A percentile compares a stretch with the other conserved stretches of the same genome.
These are phyloP conservation scores for Rhizopus sp. DNA, from an alignment of 371 early-diverging fungal genomes.

Conservation along the genomic window DNA sequence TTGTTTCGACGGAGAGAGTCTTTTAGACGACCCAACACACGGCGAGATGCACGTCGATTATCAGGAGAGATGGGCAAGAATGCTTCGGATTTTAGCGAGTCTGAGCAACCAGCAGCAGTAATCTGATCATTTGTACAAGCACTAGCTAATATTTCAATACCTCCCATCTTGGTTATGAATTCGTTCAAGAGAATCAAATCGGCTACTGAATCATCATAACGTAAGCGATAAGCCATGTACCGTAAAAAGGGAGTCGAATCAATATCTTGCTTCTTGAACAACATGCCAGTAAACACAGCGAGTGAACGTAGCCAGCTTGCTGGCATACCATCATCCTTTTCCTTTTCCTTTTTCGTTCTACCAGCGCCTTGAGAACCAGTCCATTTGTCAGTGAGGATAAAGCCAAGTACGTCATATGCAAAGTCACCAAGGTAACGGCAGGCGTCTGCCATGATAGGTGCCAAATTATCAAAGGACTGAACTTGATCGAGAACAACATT, in stretches of 20 bases:
- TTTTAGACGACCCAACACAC: constrained; percentile 60
- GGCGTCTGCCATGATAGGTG: constrained; percentile 82
- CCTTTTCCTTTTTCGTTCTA: constrained; percentile 37
- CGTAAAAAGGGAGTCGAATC: constrained; percentile 67
- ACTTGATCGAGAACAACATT: constrained; percentile 76
- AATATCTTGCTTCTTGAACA: constrained; percentile 71
- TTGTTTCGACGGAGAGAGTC: constrained; percentile 61
- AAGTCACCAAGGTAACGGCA: constrained; percentile 82
- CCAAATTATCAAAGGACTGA: constrained; percentile 85
- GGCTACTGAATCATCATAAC: constrained; percentile 44
- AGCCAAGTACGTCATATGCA: constrained; percentile 85
- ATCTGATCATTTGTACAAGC: constrained; percentile 62
- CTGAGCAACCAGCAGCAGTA: constrained; percentile 71
- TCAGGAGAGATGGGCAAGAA: constrained; percentile 48
- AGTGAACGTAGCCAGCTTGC: constrained; percentile 61
- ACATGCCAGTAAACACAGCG: constrained; percentile 71
- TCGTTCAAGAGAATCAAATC: constrained; percentile 72
- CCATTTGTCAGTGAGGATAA: constrained; percentile 69
- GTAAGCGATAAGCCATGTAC: constrained; percentile 69
- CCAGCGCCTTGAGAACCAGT: constrained; percentile 56
- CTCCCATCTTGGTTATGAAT: constrained; percentile 73
- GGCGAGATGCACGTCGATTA: constrained; percentile 54
- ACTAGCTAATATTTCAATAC: constrained; percentile 61
- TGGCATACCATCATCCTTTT: constrained; percentile 65
- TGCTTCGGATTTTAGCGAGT: constrained; percentile 56